Evolutionary conservation across 352 stramenopile genomes (phyloP).

Genomic region (Blastocystis sp.): DNA sequence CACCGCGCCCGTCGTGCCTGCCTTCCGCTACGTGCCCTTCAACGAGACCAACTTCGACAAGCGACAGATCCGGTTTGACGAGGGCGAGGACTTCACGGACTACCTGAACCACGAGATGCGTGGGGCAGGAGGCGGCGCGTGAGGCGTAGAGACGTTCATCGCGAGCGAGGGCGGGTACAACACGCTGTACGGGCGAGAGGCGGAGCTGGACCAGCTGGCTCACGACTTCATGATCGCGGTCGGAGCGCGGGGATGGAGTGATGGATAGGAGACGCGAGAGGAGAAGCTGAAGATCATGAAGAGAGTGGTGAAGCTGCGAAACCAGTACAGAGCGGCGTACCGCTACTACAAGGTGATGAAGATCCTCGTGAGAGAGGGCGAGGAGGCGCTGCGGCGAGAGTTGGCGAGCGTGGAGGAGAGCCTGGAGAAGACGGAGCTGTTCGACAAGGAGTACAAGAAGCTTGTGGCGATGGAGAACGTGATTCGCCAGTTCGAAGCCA

Average conservation of each 20-base stretch:
- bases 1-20: neutral
- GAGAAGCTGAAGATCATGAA: neutral
- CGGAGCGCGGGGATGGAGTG: neutral
- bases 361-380: neutral
- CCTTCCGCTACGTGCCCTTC: slow-evolving; percentile 18
- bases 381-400: slow-evolving; percentile 4
- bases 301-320: slow-evolving; percentile 32
- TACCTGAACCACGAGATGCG: slow-evolving; percentile 53
- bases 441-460: neutral
- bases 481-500: slow-evolving; percentile 67
- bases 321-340: neutral
- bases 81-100: slow-evolving; percentile 27
- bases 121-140: neutral
- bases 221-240: slow-evolving; percentile 39
- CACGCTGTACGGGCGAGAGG: slow-evolving; percentile 25
- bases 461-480: slow-evolving; percentile 19
- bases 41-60: slow-evolving; percentile 21
- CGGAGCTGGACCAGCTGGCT: slow-evolving; percentile 52
- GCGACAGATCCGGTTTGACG: slow-evolving; percentile 8
- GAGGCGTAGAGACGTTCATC: slow-evolving; percentile 17
- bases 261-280: slow-evolving; percentile 2
- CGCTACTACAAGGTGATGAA: slow-evolving; percentile 73
- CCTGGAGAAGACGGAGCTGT: neutral
- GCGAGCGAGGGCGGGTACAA: slow-evolving; percentile 16
- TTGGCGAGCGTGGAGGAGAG: neutral